Evolutionary conservation across 345 rosid species (phyloP).

Genomic region (Durio zibethinus): DNA sequence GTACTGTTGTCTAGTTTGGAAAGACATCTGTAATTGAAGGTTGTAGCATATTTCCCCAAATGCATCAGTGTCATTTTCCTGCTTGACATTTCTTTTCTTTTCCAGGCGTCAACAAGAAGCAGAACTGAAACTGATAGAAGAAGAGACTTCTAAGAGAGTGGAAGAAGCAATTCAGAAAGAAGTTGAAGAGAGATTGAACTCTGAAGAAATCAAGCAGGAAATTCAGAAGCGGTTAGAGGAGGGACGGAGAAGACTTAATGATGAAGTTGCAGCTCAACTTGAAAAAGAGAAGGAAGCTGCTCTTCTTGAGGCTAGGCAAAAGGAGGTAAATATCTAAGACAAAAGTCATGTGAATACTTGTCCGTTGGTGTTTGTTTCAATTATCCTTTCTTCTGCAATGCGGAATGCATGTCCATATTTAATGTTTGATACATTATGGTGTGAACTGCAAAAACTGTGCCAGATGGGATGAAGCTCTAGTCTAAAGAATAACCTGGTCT

Average conservation of each 20-base stretch:
- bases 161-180: slow-evolving; percentile 71
- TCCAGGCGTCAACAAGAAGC: slow-evolving; percentile 94
- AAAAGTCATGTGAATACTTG: background rate
- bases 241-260: slow-evolving; percentile 61
- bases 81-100: slow-evolving; percentile 32
- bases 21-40: slow-evolving; percentile 31
- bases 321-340: slow-evolving; percentile 53
- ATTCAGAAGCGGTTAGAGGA: slow-evolving; percentile 65
- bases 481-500: background rate
- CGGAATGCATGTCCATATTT: background rate
- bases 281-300: slow-evolving; percentile 79
- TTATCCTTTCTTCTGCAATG: background rate
- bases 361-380: background rate
- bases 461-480: background rate
- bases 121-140: slow-evolving; percentile 81
- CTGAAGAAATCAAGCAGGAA: slow-evolving; percentile 65
- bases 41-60: slow-evolving; percentile 8
- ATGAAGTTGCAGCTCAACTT: slow-evolving; percentile 78
- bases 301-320: slow-evolving; percentile 59
- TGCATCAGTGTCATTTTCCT: slow-evolving; percentile 26
- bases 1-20: slow-evolving; percentile 33
- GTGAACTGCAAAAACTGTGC: background rate
- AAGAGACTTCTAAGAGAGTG: slow-evolving; percentile 83
- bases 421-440: background rate
- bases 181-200: slow-evolving; percentile 78